Evolutionary conservation across 352 stramenopile species (phyloP).

Genomic region (Globisporangium okanoganense): DNA sequence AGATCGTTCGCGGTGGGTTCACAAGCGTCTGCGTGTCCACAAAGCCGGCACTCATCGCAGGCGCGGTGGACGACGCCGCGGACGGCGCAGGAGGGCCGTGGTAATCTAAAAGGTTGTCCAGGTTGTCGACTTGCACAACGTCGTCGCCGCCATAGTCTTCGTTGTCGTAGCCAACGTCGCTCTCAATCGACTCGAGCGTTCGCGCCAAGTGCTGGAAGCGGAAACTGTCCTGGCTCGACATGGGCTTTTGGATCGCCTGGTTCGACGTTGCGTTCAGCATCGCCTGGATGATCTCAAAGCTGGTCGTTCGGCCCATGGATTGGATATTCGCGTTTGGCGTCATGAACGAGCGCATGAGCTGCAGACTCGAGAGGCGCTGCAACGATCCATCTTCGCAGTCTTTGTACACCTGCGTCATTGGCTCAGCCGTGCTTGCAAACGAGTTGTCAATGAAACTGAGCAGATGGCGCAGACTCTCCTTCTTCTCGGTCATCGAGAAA

Average conservation of each 20-base stretch:
- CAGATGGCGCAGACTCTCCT: constrained; percentile 76
- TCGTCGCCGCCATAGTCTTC: constrained; percentile 80
- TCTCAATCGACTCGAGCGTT: constrained; percentile 79
- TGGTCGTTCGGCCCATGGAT: constrained; percentile 73
- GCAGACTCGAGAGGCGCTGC: constrained; percentile 68
- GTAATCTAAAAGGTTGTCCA: constrained; percentile 84
- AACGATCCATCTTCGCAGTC: constrained; percentile 68
- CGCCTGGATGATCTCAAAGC: constrained; percentile 86
- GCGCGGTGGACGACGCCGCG: background rate
- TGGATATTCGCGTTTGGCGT: constrained; percentile 23
- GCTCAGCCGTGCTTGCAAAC: constrained; percentile 71
- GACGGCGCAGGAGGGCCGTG: constrained; percentile 21
- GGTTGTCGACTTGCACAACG: constrained; percentile 80
- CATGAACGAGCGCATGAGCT: constrained; percentile 82
- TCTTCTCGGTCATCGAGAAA: constrained; percentile 85
- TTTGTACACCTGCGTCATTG: constrained; percentile 78
- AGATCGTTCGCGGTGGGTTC: constrained; percentile 54
- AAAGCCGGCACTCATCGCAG: constrained; percentile 34
- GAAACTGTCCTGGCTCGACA: constrained; percentile 86
- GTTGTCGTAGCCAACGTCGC: constrained; percentile 77
- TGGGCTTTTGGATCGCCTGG: constrained; percentile 81
- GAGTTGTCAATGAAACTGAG: constrained; percentile 84
- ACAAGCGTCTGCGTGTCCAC: constrained; percentile 65
- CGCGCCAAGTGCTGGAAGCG: constrained; percentile 79
- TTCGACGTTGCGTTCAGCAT: constrained; percentile 86